Conservation (phyloP, 495 filamentous ascomycete genomes). For the Mytilinidion resinicola region DNA sequence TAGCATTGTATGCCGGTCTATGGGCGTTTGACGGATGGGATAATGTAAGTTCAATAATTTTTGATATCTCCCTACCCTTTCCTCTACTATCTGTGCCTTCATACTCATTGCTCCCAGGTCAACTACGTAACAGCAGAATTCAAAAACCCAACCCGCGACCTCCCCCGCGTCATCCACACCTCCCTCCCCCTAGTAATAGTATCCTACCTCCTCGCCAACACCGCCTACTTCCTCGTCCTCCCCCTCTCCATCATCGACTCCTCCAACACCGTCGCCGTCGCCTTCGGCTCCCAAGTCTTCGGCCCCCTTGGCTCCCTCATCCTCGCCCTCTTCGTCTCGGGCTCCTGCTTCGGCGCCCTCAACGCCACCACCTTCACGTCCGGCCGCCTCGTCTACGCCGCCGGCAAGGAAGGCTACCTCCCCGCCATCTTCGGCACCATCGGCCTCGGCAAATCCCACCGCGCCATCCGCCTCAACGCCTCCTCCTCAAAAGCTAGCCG, state of each 20-base stretch:
- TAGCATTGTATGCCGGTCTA: conserved; percentile 88
- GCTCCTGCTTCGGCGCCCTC: conserved; percentile 77
- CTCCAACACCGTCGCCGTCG: conserved; percentile 86
- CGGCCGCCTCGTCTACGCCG: conserved; percentile 85
- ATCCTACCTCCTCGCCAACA: conserved; percentile 83
- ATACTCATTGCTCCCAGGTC: conserved; percentile 48
- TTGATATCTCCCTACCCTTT: background rate
- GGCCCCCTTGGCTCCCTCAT: conserved; percentile 74
- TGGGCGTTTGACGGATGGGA: conserved; percentile 99
- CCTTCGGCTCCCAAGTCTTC: conserved; percentile 87
- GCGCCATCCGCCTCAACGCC: conserved; percentile 29
- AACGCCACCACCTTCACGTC: conserved; percentile 94
- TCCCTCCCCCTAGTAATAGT: conserved; percentile 92
- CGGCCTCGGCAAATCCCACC: conserved; percentile 47
- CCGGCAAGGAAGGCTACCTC: conserved; percentile 92
- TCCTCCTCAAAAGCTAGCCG: background rate
- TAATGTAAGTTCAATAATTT: conserved; percentile 57
- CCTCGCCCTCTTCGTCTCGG: conserved; percentile 81
- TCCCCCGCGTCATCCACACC: conserved; percentile 92
- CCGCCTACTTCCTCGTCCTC: conserved; percentile 93
- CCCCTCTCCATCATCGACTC: conserved; percentile 71
- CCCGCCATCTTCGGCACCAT: conserved; percentile 77
- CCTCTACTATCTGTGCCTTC: conserved; percentile 1
- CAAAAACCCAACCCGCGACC: conserved; percentile 79
- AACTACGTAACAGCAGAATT: conserved; percentile 98